Percentiles rank a stretch among this genome's conserved stretches.
Evolutionary conservation across 1,284 basidiomycete genomes (phyloP).

Genomic region (Papiliotrema terrestris): DNA sequence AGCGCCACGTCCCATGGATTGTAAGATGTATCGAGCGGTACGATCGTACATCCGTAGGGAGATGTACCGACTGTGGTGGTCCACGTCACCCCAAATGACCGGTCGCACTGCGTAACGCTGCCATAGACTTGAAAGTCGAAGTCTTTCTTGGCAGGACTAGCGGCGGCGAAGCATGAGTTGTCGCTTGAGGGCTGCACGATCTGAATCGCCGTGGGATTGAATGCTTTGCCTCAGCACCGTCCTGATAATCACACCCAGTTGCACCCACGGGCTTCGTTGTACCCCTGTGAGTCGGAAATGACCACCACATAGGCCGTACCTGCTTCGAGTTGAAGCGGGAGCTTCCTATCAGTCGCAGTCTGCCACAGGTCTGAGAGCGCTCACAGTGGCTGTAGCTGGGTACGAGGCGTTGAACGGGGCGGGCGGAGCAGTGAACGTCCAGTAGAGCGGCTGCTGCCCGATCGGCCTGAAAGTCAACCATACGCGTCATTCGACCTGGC

Average conservation of each 20-base stretch:
- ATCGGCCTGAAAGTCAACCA: background rate
- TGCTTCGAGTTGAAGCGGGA: background rate
- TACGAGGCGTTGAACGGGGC: background rate
- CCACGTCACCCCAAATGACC: conserved; percentile 1
- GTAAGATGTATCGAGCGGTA: conserved; percentile 5
- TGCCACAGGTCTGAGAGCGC: background rate
- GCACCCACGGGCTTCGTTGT: conserved; percentile 1
- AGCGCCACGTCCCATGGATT: conserved; percentile 4
- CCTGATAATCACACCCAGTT: background rate
- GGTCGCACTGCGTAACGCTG: conserved; percentile 1
- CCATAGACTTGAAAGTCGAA: conserved; percentile 8
- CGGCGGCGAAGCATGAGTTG: background rate
- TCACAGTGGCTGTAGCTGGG: background rate
- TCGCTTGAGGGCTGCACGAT: conserved; percentile 1
- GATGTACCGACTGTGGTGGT: background rate
- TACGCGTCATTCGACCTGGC: background rate
- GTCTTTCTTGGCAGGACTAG: conserved; percentile 4
- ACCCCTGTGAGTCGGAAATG: conserved; percentile 1
- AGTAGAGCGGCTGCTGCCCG: background rate
- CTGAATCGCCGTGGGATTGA: conserved; percentile 3
- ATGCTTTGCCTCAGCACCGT: background rate
- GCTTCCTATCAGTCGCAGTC: background rate
- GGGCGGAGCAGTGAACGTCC: background rate
- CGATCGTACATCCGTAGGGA: conserved; percentile 5
- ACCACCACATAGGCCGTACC: conserved; percentile 4